These are phyloP conservation scores for Phyllostachys edulis DNA, from an alignment of 176 grass and related monocot species.

Conservation along the genomic window DNA sequence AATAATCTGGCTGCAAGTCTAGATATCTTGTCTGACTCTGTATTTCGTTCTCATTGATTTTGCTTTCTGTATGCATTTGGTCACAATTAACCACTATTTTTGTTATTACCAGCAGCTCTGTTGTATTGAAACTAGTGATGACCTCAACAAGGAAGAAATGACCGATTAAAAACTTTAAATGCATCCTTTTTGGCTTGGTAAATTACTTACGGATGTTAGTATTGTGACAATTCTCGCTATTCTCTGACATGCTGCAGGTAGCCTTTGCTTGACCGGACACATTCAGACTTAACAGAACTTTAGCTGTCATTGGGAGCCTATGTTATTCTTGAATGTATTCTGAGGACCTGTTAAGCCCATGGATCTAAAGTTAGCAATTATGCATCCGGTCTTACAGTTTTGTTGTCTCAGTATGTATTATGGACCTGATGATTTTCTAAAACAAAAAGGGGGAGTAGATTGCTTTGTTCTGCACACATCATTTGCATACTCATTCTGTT, in stretches of 20 bases:
- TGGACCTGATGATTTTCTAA: neutral
- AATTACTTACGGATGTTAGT: neutral
- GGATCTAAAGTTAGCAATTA: neutral
- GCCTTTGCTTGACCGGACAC: neutral
- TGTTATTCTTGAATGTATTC: neutral
- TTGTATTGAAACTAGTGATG: neutral
- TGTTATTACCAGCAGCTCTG: neutral
- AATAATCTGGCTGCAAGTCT: neutral
- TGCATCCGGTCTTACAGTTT: neutral
- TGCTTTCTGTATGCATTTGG: neutral
- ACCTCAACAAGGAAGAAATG: neutral
- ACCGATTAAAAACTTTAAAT: neutral
- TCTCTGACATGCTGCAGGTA: neutral
- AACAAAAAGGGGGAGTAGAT: neutral
- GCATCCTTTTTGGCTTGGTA: neutral
- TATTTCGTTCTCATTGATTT: neutral
- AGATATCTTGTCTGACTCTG: neutral
- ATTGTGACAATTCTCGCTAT: neutral
- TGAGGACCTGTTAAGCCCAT: neutral
- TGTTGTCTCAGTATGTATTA: neutral
- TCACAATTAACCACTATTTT: neutral
- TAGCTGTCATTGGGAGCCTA: neutral
- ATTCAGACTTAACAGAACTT: neutral
- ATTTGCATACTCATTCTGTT: neutral
- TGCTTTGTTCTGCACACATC: neutral